Evolutionary conservation across 2,329 filamentous ascomycete genomes (phyloP).

Genomic region (Rhynchosporium graminicola): DNA sequence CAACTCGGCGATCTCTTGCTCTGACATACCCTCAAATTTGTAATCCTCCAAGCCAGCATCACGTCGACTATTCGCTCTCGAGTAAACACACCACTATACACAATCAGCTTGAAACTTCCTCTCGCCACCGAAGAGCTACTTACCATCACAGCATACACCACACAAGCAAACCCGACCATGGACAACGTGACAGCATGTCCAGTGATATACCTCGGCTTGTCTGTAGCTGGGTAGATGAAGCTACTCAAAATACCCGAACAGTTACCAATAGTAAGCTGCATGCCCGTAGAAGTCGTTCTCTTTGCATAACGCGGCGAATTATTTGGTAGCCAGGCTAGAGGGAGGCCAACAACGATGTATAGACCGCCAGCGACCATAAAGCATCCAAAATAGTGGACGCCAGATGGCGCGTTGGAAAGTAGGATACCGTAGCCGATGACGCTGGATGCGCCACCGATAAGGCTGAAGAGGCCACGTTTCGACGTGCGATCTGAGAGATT

Average conservation of each 20-base stretch:
- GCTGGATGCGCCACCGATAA: slow-evolving; percentile 52
- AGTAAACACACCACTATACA: slow-evolving; percentile 30
- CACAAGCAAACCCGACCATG: slow-evolving; percentile 44
- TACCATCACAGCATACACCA: slow-evolving; percentile 47
- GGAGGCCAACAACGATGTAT: slow-evolving; percentile 46
- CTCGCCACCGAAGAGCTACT: slow-evolving; percentile 21
- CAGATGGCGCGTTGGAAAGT: slow-evolving; percentile 51
- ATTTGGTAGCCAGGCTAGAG: slow-evolving; percentile 45
- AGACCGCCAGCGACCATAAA: slow-evolving; percentile 61
- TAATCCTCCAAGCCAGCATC: slow-evolving; percentile 44
- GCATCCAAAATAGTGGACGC: slow-evolving; percentile 61
- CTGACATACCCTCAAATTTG: slow-evolving; percentile 47
- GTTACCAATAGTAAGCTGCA: slow-evolving; percentile 62
- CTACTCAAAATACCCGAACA: slow-evolving; percentile 59
- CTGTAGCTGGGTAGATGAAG: slow-evolving; percentile 51
- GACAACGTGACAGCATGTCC: slow-evolving; percentile 54
- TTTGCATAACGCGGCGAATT: slow-evolving; percentile 64
- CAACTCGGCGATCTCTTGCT: slow-evolving; percentile 46
- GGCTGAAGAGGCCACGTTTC: slow-evolving; percentile 55
- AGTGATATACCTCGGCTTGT: slow-evolving; percentile 50
- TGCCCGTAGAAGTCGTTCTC: slow-evolving; percentile 57
- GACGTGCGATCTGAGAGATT: slow-evolving; percentile 59
- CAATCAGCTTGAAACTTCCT: slow-evolving; percentile 29
- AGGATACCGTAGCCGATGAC: slow-evolving; percentile 60
- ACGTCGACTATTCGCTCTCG: slow-evolving; percentile 42